Evolutionary conservation across 129 eudicot genomes (phyloP), one percentile per base, ranked within the genome.

Genomic region (Pseudognaphalium luteoalbum): DNA sequence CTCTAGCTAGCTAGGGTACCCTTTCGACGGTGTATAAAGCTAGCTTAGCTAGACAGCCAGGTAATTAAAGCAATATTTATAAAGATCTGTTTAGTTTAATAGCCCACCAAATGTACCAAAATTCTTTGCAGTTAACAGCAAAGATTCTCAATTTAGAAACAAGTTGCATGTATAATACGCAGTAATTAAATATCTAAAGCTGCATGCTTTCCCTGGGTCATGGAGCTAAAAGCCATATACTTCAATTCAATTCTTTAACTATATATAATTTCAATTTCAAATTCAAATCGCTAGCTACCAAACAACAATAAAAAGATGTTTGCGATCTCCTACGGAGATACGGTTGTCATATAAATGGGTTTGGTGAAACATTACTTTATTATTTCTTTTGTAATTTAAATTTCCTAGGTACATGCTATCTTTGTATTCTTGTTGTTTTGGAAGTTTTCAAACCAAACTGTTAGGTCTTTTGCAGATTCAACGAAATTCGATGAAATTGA

Each of bases 111-210:
- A 52, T 14, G 63, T 12, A 75, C 74, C 22, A 66, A 68, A 74
- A 66, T 66, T 76, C 67, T 52, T 66, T 66, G n/a, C 65, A 2
- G 35, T 76, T 50, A 64, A 64, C 64, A 65, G 72, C 70, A 78
- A 78, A 70, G 66, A 78, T 78, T 78, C 82, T 62, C 30, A 51
- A 33, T 32, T 20, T 77, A 14, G 64, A 59, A 42, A 76, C 81
- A 69, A 78, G 17, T 78, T 79, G 77, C 76, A 42, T 51, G 51
- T 70, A 59, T 50, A 28, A 44, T 44, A 44, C 12, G 0, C 12
- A 11, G 3, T 44, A 47, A 54, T 57, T 57, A n/a, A 2, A 1
- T 57, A 57, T 35, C 37, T 60, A 78, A 70, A 78, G 77, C 32
- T 70, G n/a, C 66, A 32, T 59, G 71, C 54, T 60, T 78, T 70